Base-by-base conservation (phyloP, 2,329 filamentous ascomycete species). In the Claviceps purpurea region DNA sequence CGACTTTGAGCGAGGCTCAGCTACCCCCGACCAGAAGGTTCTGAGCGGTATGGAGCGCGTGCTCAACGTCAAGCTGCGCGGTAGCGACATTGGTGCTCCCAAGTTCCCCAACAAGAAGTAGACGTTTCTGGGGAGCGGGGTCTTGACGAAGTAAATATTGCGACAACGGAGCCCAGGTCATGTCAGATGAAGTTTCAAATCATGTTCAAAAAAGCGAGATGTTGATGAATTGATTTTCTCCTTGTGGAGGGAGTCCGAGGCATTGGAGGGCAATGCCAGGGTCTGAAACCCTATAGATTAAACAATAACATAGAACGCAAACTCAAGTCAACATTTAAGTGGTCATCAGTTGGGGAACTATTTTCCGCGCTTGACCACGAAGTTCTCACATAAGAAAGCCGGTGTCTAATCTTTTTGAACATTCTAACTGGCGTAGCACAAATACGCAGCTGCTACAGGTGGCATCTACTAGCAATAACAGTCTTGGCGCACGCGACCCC, bases 61-160 rank as follows among this genome's bases (percentile, higher is more conserved):
- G 56, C 81, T 96, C 67, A 91, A 93, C 63, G 81, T 95, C 63
- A 89, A 95, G 74, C 77, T 96, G 64, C 79, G 90, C 60, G 89
- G 93, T 54, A 75, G 74, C 63, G 87, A 91, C 71, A 93, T 96
- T 67, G 91, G 90, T 56, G 76, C 82, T 68, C 87, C 89, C 61
- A 86, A 84, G 73, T 87, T 93, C 68, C 79, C 82, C 58, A 89
- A 87, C 78, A 87, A 86, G 75, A 70, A 71, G 64, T 71, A 52
- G 48, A 46, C 47, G 34, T 30, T 39, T 43, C 34, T 4, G 18
- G 22, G 39, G 10, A 11, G 3, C 30, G 30, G 18, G 20, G 5
- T 14, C 14, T 39, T 20, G 1, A 34, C 38, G 37, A 49, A 47
- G 20, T 8, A 18, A 24, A 42, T 39, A 34, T 34, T 30, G n/a